A percentile compares a stretch with the other conserved stretches of the same genome.
Evolutionary conservation across 257 asterid species (phyloP).

Genomic region (Gentiana straminea): DNA sequence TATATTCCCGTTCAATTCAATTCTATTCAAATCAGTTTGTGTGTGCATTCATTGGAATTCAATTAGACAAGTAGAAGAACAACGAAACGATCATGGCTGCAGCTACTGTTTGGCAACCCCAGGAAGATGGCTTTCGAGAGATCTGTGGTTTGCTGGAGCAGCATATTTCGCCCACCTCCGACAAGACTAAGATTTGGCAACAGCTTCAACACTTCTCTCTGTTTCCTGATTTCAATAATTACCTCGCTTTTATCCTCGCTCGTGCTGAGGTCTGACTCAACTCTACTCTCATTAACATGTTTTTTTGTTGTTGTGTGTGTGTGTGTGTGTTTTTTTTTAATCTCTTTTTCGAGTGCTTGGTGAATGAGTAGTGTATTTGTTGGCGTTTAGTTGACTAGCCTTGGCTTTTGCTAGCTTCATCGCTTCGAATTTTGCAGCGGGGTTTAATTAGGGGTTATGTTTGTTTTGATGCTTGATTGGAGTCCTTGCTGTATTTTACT

Average conservation of each 20-base stretch:
- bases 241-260: conserved; percentile 83
- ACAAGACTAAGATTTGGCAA: conserved; percentile 71
- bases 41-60: too few relatives aligned
- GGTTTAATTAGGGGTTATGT: conserved; percentile 11
- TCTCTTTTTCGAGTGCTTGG: background rate
- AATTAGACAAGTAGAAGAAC: too few relatives aligned
- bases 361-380: background rate
- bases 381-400: background rate
- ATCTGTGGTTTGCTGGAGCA: conserved; percentile 85
- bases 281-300: background rate
- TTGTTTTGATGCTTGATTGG: conserved; percentile 4
- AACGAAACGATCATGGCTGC: conserved; percentile 33
- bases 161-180: conserved; percentile 81
- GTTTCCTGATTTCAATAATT: conserved; percentile 94
- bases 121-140: conserved; percentile 88
- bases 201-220: conserved; percentile 84
- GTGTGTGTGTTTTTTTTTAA: background rate
- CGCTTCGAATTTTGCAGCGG: background rate
- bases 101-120: conserved; percentile 63
- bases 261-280: conserved; percentile 53
- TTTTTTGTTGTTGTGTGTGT: too few relatives aligned
- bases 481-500: background rate
- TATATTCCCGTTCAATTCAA: too few relatives aligned
- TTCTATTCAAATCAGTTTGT: too few relatives aligned
- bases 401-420: background rate